Evolutionary conservation across 2,329 filamentous ascomycete species (phyloP), one percentile per base, ranked within the genome.

Genomic region (Cladosporium halotolerans): DNA sequence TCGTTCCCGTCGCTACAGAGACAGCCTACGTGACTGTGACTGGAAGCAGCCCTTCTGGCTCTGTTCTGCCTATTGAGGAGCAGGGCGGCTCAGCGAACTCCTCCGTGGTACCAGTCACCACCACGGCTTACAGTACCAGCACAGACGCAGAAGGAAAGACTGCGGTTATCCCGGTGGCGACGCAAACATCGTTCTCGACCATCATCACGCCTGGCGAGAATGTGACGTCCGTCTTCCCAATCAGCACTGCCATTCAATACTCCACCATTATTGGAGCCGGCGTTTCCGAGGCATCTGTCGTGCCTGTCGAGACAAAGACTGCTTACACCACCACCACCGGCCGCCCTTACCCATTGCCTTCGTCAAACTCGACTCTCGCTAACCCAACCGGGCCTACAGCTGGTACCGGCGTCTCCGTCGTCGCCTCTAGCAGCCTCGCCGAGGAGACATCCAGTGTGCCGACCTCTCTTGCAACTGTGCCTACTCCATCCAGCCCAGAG

Each of bases 391-490:
- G 34, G 31, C 19, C 45, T 28, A 47, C 33, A 13, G 34, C 45
- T 31, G 33, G 32, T 36, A 23, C 45, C 9, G 33, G 9, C 10
- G 10, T 36, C 45, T 38, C 45, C 7, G 19, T 14, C 16, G 45
- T 11, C 33, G n/a, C 14, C 11, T 47, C 45, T 11, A 47, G 16
- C 13, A 14, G 18, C 33, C 4, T 39, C 3, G 9, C 45, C 3
- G 79, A 89, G 56, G 80, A 83, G 58, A 85, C 85, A 55, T 83
- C 88, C 33, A 9, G 18, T 9, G 16, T 34, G 11, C 45, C 34
- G 3, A 34, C 3, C 10, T 28, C 45, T 8, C n/a, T 36, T 39
- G 28, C 33, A 2, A 39, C 45, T 2, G 16, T 18, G 5, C 18
- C 16, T 16, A 38, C 19, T 31, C 1, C 44, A 16, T n/a, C 44